These are phyloP conservation scores for Puccinellia tenuiflora DNA, from an alignment of 176 grass and related monocot species.

Conservation along the genomic window DNA sequence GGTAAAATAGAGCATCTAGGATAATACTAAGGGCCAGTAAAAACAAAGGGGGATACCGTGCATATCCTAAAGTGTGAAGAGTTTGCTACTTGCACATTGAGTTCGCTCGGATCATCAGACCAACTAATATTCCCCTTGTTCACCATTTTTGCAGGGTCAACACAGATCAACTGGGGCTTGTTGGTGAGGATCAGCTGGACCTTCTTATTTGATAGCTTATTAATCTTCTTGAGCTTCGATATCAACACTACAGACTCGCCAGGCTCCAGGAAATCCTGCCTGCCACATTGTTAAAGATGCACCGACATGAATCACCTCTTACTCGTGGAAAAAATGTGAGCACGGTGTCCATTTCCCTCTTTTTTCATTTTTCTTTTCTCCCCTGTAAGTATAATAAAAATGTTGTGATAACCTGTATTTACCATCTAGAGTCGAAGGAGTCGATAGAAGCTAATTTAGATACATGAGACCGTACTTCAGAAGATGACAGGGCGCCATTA, in stretches of 20 bases:
- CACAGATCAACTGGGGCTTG: conserved; percentile 80
- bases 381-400: conserved; percentile 26
- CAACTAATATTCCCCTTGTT: conserved; percentile 70
- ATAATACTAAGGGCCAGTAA: not conserved
- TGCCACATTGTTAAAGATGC: conserved; percentile 40
- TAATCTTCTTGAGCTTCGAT: conserved; percentile 95
- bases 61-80: conserved; percentile 91
- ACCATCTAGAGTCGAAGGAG: conserved; percentile 99
- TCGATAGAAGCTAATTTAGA: conserved; percentile 86
- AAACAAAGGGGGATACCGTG: conserved; percentile 53
- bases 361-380: conserved; percentile 16
- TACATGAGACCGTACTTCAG: conserved; percentile 67
- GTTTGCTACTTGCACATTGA: conserved; percentile 67
- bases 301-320: conserved; percentile 23
- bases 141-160: conserved; percentile 93
- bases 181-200: conserved; percentile 92
- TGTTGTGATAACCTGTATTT: conserved; percentile 14
- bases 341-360: not conserved
- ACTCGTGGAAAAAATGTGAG: conserved; percentile 9
- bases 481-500: conserved; percentile 63
- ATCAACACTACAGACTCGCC: conserved; percentile 84
- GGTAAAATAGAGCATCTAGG: not conserved
- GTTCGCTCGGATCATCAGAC: conserved; percentile 71
- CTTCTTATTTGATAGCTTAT: conserved; percentile 95
- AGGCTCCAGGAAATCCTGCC: conserved; percentile 92